Evolutionary conservation across 768 basidiomycete species (phyloP), one percentile per base, ranked within the genome.

Genomic region (Ramaria rubella): DNA sequence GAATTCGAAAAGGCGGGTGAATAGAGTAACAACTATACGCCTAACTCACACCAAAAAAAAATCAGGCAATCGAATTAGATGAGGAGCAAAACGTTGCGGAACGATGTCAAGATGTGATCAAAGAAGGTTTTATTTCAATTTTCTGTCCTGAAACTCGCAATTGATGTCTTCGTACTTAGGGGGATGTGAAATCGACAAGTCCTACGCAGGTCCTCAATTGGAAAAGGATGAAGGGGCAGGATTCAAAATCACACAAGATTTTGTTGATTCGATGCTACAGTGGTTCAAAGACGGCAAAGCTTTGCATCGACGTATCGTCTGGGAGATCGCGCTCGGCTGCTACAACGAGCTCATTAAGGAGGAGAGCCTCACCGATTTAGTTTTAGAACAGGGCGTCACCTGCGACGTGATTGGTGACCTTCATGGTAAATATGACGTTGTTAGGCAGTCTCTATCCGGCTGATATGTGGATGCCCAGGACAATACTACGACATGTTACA

Each of bases 351-450:
- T 98, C 64, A 74, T 76, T 15, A 79, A 84, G 63, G 91, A 94
- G 64, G 82, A 87, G 58, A 93, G 84, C 61, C 62, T 99, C 64
- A 90, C 94, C 15, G 80, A 87, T 51, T 77, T 94, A 23, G 71
- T 78, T 49, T 70, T 99, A 23, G 77, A 79, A 26, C 84, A 92
- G 14, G 94, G 87, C 0, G 75, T 85, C 54, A 93, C 86, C 1
- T 83, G 87, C 66, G 94, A 98, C 70, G 86, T 99, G 55, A 94
- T 99, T 62, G 96, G 96, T 14, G 95, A 98, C 69, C 90, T 94
- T 12, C 94, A 96, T 70, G 93, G 93, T 89, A 55, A 55, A 59
- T 54, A 40, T 33, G 27, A 60, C 40, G 75, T 70, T 26, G 26
- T 42, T 43, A 34, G n/a, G 4, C 44, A 48, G 40, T 30, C 54